Evolutionary conservation across 148 eudicot species (phyloP).

Genomic region (Nyssa sinensis): DNA sequence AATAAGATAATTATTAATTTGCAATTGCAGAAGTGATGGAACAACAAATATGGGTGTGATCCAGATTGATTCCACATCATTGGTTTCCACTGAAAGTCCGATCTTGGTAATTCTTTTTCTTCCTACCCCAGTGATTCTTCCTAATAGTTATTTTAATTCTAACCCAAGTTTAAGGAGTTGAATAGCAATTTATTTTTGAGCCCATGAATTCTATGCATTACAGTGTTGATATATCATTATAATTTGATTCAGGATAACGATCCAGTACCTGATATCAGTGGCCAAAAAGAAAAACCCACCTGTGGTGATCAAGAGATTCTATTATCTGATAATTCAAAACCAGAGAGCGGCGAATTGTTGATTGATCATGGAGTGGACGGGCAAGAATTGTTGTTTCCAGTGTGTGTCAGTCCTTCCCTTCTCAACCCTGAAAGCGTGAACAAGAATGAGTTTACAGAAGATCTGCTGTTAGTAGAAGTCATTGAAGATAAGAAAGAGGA

Average conservation of each 20-base stretch:
- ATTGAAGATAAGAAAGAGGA: not conserved
- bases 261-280: conserved; percentile 1
- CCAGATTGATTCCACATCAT: conserved; percentile 11
- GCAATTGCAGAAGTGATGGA: conserved; percentile 9
- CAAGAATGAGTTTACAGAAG: not conserved
- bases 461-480: not conserved
- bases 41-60: not conserved
- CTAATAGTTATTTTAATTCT: too few relatives aligned
- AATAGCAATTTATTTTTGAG: too few relatives aligned
- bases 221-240: not conserved
- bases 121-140: not conserved
- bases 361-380: not conserved
- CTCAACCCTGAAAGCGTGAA: not conserved
- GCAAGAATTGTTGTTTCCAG: not conserved
- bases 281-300: conserved; percentile 1
- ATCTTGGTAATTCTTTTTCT: conserved; percentile 1
- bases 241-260: conserved; percentile 11
- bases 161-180: not conserved
- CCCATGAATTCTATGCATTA: not conserved
- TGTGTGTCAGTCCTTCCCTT: not conserved
- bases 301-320: not conserved
- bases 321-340: conserved; percentile 8
- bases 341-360: not conserved
- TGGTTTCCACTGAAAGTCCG: not conserved
- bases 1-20: not conserved